Evolutionary conservation across 495 filamentous ascomycete species (phyloP), one percentile per base, ranked within the genome.

Genomic region (Hypoxylon subgilvum): DNA sequence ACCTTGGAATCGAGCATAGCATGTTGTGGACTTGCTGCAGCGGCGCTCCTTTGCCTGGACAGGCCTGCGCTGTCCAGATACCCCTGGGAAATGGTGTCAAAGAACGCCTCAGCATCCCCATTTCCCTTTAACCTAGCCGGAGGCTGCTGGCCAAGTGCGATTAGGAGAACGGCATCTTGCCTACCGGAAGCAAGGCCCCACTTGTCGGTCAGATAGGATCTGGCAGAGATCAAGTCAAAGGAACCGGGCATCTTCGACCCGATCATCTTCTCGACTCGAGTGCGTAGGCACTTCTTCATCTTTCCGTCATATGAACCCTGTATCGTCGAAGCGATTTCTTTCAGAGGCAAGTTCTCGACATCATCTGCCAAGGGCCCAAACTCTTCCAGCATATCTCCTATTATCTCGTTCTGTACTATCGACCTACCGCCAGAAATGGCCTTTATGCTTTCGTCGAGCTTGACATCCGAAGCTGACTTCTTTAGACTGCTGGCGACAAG

Each of bases 231-330:
- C 63, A 94, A 91, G 66, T 93, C 93, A 76, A 94, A 94, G 43
- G 91, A 91, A 65, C 89, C 90, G 30, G 90, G 90, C 91, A 94
- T 94, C 68, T 96, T 96, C 7, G 90, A 91, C 4, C 89, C 92
- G 12, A 96, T 86, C 74, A 92, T 78, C 59, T 89, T 82, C 18
- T 90, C 90, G 61, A 94, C 80, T 35, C 93, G 83, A 5, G 89
- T 91, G 6, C 86, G 87, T 0, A 90, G 89, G 58, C 93, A 90
- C 71, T 96, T 96, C 56, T 90, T 90, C 60, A 93, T 79, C 75
- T 93, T 89, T 47, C 90, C 90, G 70, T 92, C 90, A 76, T 93
- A 96, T 39, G 89, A 90, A 21, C 85, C 83, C 72, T 96, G 90
- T 82, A 96, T 92, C 3, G 88, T 77, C 27, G 88, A 86, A 72